Conservation (phyloP, 2,329 filamentous ascomycete genomes). For the Alternaria longipes region DNA sequence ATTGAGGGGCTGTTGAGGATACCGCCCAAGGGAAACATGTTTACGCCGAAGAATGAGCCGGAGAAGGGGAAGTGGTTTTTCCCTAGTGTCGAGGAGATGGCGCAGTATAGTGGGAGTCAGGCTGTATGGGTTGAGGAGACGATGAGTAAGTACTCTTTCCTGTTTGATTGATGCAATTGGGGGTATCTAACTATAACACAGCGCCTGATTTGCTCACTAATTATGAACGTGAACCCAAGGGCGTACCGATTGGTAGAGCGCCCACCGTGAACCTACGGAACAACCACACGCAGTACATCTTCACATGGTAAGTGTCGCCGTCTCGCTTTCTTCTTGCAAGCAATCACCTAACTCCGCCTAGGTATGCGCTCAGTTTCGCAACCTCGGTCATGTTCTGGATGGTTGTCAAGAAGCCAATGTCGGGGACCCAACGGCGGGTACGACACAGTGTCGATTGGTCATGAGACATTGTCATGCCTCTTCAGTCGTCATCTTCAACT, state of each 20-base stretch:
- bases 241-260: slow-evolving; percentile 87
- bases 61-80: slow-evolving; percentile 91
- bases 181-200: slow-evolving; percentile 54
- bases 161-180: slow-evolving; percentile 13
- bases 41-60: slow-evolving; percentile 89
- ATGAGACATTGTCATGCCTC: slow-evolving; percentile 39
- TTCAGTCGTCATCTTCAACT: slow-evolving; percentile 56
- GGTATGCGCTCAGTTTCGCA: slow-evolving; percentile 85
- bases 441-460: slow-evolving; percentile 81
- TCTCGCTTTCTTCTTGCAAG: background rate
- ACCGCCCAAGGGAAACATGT: slow-evolving; percentile 98
- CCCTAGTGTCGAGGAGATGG: slow-evolving; percentile 93
- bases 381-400: slow-evolving; percentile 97
- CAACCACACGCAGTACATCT: slow-evolving; percentile 98
- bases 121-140: slow-evolving; percentile 96
- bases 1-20: slow-evolving; percentile 86
- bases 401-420: slow-evolving; percentile 86
- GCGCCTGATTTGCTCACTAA: slow-evolving; percentile 80
- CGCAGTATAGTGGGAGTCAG: slow-evolving; percentile 79
- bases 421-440: slow-evolving; percentile 75
- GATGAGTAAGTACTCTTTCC: slow-evolving; percentile 69
- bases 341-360: slow-evolving; percentile 53
- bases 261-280: slow-evolving; percentile 94
- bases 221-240: slow-evolving; percentile 78
- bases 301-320: slow-evolving; percentile 80